These are phyloP conservation scores for Aeschynomene evenia DNA, from an alignment of 306 rosid genomes.

Conservation along the genomic window DNA sequence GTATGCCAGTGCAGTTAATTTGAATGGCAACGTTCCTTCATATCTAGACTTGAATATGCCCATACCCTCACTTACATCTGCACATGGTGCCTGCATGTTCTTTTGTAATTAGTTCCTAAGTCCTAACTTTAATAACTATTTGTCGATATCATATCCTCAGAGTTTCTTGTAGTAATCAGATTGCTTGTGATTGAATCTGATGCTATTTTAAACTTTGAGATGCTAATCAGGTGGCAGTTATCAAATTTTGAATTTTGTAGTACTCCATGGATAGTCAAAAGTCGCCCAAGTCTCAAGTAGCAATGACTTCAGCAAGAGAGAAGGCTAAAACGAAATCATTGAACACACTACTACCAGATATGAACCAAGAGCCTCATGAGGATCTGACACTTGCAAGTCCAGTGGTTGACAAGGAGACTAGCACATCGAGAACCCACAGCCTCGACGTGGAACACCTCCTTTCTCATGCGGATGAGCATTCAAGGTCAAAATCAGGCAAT, in stretches of 20 bases:
- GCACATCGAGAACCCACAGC: conserved; percentile 84
- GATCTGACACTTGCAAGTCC: conserved; percentile 41
- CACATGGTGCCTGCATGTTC: neutral
- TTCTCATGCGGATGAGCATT: conserved; percentile 49
- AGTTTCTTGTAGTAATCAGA: conserved; percentile 23
- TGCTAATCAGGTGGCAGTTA: conserved; percentile 27
- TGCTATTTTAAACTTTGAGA: conserved; percentile 15
- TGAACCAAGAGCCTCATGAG: conserved; percentile 52
- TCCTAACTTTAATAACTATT: conserved; percentile 5
- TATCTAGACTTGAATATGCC: neutral
- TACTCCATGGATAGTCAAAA: conserved; percentile 42
- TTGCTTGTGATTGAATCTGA: neutral
- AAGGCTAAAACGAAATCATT: conserved; percentile 32
- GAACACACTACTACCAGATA: conserved; percentile 43
- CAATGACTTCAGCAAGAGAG: conserved; percentile 40
- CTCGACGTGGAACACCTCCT: conserved; percentile 66
- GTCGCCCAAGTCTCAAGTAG: conserved; percentile 39
- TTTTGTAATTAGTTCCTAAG: conserved; percentile 10
- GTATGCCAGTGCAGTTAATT: neutral
- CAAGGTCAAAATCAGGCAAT: conserved; percentile 43
- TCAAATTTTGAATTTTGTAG: conserved; percentile 49
- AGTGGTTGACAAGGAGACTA: conserved; percentile 56
- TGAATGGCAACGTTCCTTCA: conserved; percentile 9
- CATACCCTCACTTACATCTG: neutral
- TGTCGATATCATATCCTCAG: conserved; percentile 5